Conservation (phyloP, 148 eudicot genomes). For the Suaeda aralocaspica region DNA sequence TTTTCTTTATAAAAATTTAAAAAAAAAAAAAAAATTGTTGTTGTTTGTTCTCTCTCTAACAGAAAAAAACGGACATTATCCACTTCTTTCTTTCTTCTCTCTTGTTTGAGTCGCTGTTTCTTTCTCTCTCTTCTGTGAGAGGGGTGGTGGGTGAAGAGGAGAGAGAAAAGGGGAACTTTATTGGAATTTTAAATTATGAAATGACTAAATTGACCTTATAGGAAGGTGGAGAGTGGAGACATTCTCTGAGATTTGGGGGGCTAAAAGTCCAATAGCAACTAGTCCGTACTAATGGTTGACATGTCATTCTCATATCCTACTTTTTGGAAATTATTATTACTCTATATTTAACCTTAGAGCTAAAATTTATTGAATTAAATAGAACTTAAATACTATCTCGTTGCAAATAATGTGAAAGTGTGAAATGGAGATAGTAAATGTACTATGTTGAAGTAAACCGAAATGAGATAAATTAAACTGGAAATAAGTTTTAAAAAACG, state of each 20-base stretch:
- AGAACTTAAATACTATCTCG: too few species aligned
- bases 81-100: constrained; percentile 10
- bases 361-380: too few species aligned
- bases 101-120: constrained; percentile 7
- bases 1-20: not conserved
- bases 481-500: too few species aligned
- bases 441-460: too few species aligned
- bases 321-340: too few species aligned
- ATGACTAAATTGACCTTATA: not conserved
- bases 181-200: not conserved
- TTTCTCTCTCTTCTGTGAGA: constrained; percentile 15
- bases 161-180: not conserved
- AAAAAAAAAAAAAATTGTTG: not conserved
- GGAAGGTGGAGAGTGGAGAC: too few species aligned
- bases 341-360: too few species aligned
- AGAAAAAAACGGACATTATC: constrained; percentile 21
- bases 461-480: too few species aligned
- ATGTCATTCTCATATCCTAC: constrained; percentile 3
- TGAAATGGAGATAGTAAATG: too few species aligned
- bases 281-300: too few species aligned
- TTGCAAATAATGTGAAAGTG: too few species aligned
- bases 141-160: not conserved
- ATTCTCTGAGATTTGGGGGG: constrained; percentile 6
- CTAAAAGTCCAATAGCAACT: not conserved
- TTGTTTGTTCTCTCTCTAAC: constrained; percentile 24